Evolutionary conservation across 129 eudicot genomes (phyloP), one percentile per base, ranked within the genome.

Genomic region (Mikania micrantha): DNA sequence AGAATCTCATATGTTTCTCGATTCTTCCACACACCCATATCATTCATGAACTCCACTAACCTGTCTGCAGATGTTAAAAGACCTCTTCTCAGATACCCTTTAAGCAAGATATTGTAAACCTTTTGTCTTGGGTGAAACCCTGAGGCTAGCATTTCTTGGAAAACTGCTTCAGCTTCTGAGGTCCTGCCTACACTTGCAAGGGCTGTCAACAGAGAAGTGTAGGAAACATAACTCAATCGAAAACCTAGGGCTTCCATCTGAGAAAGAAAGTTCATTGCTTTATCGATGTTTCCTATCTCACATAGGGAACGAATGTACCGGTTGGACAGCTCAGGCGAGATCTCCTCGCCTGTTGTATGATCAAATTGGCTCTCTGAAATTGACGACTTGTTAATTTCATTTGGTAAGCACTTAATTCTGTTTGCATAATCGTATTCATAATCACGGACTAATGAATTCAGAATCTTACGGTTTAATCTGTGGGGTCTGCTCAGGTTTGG

Each of bases 161-260:
- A 85, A 45, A 91, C 76, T 9, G 92, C 87, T 12, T 88, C 96
- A 0, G 83, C 90, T 76, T 91, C 96, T 10, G 60, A 63, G 35
- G 96, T 81, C 75, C 97, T 79, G 47, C 94, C 97, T 25, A 65
- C 84, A 56, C 74, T 71, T 21, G 80, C 87, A 32, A 91, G 83
- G 27, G 82, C 77, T 28, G 75, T 47, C 36, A 87, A 69, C 59
- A 91, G 58, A 54, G 62, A 57, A 40, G 80, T 66, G 57, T 87
- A 87, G 10, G 87, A 77, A 5, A 38, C 4, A 7, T 75, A 77
- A 28, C 66, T 85, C 13, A 80, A 80, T 5, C 62, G 84, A 76
- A 64, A 83, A 0, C 93, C 97, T 48, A 81, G 13, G 24, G 96
- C 90, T 80, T 88, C 90, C 90, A 88, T 85, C 7, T 79, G 72